Evolutionary conservation across 2,329 filamentous ascomycete species (phyloP).

Genomic region (Magnaporthiopsis poae): DNA sequence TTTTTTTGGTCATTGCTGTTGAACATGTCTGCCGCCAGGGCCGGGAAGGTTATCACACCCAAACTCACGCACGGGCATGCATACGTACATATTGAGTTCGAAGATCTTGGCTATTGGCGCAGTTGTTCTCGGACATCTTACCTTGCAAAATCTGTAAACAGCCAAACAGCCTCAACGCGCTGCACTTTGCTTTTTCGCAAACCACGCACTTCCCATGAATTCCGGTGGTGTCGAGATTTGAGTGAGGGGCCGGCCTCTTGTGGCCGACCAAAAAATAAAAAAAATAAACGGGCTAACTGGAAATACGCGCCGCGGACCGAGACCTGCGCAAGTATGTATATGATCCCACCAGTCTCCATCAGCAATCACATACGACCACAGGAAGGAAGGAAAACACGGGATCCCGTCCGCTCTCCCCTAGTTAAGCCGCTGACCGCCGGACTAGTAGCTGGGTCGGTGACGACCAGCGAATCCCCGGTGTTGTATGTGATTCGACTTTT

Average conservation of each 20-base stretch:
- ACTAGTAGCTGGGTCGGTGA: conserved; percentile 5
- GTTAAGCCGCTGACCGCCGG: neutral
- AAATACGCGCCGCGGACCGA: neutral
- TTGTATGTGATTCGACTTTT: neutral
- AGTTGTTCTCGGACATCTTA: neutral
- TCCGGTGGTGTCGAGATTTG: too few relatives aligned
- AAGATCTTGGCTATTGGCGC: neutral
- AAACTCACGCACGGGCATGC: neutral
- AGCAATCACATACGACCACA: neutral
- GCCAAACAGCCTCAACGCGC: too few relatives aligned
- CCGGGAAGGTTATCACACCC: neutral
- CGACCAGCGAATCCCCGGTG: neutral
- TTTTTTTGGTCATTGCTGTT: neutral
- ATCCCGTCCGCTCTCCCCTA: neutral
- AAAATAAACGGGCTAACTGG: too few relatives aligned
- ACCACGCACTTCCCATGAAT: too few relatives aligned
- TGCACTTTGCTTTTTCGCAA: too few relatives aligned
- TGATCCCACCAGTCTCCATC: neutral
- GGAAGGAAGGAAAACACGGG: neutral
- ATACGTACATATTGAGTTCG: neutral
- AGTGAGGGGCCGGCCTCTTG: too few relatives aligned
- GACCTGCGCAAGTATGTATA: too few relatives aligned
- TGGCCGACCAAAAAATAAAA: too few relatives aligned
- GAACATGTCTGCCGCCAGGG: too few relatives aligned
- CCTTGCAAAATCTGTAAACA: too few relatives aligned